A percentile compares a stretch with the other conserved stretches of the same genome.
phyloP scores from a whole-genome alignment of 495 filamentous ascomycete genomes.

The Podospora anserina region DNA sequence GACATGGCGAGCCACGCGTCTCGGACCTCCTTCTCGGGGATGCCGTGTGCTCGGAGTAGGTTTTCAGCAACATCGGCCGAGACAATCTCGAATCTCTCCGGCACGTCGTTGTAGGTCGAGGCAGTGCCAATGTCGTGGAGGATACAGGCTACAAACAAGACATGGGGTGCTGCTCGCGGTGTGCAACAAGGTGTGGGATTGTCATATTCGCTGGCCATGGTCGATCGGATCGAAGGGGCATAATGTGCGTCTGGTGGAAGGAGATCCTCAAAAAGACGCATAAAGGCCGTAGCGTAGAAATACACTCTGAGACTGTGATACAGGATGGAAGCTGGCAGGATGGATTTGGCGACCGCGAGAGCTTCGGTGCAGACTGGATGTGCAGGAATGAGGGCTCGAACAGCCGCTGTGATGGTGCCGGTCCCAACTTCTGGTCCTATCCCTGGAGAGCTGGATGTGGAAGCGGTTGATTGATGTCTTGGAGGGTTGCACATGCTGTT shows the following conservation, averaged over 20 bases:
- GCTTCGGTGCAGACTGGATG: constrained; percentile 32
- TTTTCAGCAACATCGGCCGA: constrained; percentile 42
- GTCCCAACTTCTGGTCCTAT: constrained; percentile 4
- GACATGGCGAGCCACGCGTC: constrained; percentile 48
- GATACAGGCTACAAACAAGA: constrained; percentile 42
- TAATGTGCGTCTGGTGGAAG: neutral
- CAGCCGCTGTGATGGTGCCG: constrained; percentile 29
- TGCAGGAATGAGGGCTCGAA: constrained; percentile 25
- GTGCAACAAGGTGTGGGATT: constrained; percentile 10
- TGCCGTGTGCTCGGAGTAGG: constrained; percentile 28
- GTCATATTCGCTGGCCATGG: neutral
- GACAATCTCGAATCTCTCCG: constrained; percentile 48
- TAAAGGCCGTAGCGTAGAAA: constrained; percentile 37
- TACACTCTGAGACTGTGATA: constrained; percentile 49
- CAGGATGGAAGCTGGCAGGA: constrained; percentile 40
- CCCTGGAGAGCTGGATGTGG: neutral
- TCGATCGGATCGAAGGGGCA: constrained; percentile 8
- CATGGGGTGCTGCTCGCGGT: constrained; percentile 20
- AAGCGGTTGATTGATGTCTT: neutral
- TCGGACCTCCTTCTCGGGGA: constrained; percentile 30
- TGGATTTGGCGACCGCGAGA: constrained; percentile 28
- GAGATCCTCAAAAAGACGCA: constrained; percentile 15
- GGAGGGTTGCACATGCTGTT: constrained; percentile 11
- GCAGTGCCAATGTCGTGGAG: constrained; percentile 47
- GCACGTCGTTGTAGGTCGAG: constrained; percentile 30